phyloP scores from a whole-genome alignment of 169 alveolate genomes.

The Amoebophrya sp. region DNA sequence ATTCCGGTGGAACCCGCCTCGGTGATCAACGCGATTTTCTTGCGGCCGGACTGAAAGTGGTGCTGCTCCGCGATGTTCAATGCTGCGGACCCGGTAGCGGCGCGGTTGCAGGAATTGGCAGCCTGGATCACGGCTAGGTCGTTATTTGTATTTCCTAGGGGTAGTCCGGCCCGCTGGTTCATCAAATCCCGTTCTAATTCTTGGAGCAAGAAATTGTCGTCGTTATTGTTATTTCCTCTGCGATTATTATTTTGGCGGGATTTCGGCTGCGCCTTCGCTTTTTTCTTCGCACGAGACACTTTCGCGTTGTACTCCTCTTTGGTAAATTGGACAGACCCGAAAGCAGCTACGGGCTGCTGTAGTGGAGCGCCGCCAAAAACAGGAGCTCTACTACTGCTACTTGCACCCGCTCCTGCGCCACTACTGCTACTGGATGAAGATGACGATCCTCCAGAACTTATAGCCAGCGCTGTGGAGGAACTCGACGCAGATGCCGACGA shows the following conservation, averaged over 20 bases:
- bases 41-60: background rate
- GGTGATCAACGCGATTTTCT: conserved; percentile 22
- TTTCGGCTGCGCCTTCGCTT: background rate
- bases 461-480: background rate
- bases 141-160: too few species aligned
- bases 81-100: background rate
- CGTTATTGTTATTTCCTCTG: too few species aligned
- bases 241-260: too few species aligned
- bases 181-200: background rate
- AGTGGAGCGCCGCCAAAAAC: background rate
- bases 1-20: conserved; percentile 32
- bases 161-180: background rate
- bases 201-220: background rate
- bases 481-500: too few species aligned
- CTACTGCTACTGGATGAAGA: background rate
- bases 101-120: background rate
- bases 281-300: background rate
- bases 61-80: conserved; percentile 23
- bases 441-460: background rate
- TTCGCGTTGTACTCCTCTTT: background rate
- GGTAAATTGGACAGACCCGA: background rate
- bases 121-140: background rate
- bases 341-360: too few species aligned
- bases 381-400: background rate
- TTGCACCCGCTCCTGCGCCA: background rate